phyloP scores from a whole-genome alignment of 805 yeast species.

The Kockiozyma suomiensis region DNA sequence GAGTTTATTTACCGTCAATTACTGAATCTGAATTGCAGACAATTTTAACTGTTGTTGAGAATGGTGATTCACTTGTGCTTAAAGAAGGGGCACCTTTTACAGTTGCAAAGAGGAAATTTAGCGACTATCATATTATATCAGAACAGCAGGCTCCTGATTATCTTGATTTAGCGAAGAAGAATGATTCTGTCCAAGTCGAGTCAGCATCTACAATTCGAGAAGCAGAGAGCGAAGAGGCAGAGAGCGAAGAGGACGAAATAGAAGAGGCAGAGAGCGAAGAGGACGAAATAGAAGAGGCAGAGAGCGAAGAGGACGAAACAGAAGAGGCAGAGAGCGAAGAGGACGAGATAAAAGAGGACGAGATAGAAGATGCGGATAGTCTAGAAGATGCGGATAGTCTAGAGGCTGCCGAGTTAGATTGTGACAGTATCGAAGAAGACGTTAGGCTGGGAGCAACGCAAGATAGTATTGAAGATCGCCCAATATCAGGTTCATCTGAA shows the following conservation, averaged over 20 bases:
- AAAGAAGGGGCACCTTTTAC: not conserved
- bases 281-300: not conserved
- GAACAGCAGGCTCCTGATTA: not conserved
- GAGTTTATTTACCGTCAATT: conserved; percentile 1
- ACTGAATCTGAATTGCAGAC: not conserved
- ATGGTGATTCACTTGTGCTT: not conserved
- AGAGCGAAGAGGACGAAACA: not conserved
- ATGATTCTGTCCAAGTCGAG: too few species aligned
- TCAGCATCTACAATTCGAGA: too few species aligned
- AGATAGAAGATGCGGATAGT: not conserved
- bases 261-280: not conserved
- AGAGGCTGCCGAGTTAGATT: not conserved
- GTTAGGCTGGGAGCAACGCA: too few species aligned
- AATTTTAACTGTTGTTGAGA: not conserved
- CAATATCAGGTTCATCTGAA: too few species aligned
- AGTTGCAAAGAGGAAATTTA: not conserved
- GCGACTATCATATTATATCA: not conserved
- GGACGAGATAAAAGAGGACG: not conserved
- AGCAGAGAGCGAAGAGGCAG: too few species aligned
- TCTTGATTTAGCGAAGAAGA: not conserved
- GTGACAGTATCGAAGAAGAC: not conserved
- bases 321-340: not conserved
- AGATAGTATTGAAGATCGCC: too few species aligned
- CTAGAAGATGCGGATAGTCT: not conserved
- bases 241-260: too few species aligned